Evolutionary conservation across 148 eudicot species (phyloP).

Genomic region (Amaranthus cruentus): DNA sequence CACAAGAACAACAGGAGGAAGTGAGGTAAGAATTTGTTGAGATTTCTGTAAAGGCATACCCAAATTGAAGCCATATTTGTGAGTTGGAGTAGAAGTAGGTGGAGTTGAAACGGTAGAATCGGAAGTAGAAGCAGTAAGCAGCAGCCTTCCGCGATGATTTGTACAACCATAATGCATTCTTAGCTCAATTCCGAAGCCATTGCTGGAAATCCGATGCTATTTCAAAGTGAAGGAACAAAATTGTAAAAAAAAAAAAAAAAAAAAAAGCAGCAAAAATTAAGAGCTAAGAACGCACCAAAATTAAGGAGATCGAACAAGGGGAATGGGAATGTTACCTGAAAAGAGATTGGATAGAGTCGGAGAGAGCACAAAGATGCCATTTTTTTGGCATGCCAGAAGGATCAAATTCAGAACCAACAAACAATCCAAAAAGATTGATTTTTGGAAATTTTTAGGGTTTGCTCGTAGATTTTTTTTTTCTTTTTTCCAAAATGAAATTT

Average conservation of each 20-base stretch:
- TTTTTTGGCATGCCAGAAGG: conserved; percentile 8
- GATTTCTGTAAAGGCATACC: conserved; percentile 11
- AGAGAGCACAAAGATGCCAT: conserved; percentile 25
- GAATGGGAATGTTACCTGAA: conserved; percentile 18
- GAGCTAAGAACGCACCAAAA: too few relatives aligned
- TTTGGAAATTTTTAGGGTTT: conserved; percentile 5
- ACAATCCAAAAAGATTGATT: not conserved
- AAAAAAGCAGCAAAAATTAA: too few relatives aligned
- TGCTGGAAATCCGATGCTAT: conserved; percentile 22
- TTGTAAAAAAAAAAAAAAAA: not conserved
- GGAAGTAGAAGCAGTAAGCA: conserved; percentile 19
- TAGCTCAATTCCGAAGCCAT: conserved; percentile 29
- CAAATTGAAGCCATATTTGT: conserved; percentile 1
- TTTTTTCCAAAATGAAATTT: too few relatives aligned
- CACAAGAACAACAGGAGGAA: conserved; percentile 27
- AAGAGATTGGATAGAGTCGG: conserved; percentile 14
- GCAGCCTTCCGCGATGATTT: conserved; percentile 9
- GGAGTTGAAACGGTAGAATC: conserved; percentile 17
- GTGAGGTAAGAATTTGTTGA: conserved; percentile 15
- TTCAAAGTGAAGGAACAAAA: not conserved
- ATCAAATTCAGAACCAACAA: conserved; percentile 4
- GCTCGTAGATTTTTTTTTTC: too few relatives aligned
- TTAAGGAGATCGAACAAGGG: not conserved
- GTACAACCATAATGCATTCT: conserved; percentile 5
- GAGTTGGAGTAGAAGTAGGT: not conserved